These are phyloP conservation scores for Naegleria lovaniensis DNA, from an alignment of 208 protist genomes.

Conservation along the genomic window DNA sequence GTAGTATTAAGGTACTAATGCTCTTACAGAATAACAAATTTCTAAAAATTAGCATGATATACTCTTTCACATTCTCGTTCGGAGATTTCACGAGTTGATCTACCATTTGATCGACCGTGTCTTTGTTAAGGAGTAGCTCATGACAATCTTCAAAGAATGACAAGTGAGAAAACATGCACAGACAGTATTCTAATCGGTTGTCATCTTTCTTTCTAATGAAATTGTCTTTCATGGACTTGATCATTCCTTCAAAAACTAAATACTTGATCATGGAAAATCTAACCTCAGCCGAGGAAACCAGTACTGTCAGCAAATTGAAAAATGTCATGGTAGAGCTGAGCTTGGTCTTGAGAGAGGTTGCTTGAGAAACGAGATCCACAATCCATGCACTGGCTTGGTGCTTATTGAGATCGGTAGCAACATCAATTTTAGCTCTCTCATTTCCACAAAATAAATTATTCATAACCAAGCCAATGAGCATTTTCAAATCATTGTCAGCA, in stretches of 20 bases:
- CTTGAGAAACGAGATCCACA: neutral
- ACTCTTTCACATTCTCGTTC: neutral
- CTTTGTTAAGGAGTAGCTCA: neutral
- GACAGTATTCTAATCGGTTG: neutral
- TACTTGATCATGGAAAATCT: neutral
- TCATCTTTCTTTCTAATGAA: conserved; percentile 15
- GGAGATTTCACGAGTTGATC: neutral
- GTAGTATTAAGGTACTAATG: neutral
- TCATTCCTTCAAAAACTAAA: neutral
- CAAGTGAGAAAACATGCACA: neutral
- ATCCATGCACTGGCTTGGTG: neutral
- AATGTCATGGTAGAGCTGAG: neutral
- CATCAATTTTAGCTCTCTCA: neutral
- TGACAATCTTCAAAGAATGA: neutral
- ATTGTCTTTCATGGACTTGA: neutral
- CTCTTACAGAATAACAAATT: neutral
- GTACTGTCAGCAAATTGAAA: neutral
- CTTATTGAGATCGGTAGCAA: neutral
- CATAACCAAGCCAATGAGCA: neutral
- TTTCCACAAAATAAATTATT: neutral
- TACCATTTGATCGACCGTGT: neutral
- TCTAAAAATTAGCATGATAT: neutral
- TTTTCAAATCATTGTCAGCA: neutral
- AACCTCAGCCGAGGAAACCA: neutral
- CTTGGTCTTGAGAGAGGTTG: neutral